Conservation (phyloP, 2,329 filamentous ascomycete species). For the Acrodontium crateriforme region DNA sequence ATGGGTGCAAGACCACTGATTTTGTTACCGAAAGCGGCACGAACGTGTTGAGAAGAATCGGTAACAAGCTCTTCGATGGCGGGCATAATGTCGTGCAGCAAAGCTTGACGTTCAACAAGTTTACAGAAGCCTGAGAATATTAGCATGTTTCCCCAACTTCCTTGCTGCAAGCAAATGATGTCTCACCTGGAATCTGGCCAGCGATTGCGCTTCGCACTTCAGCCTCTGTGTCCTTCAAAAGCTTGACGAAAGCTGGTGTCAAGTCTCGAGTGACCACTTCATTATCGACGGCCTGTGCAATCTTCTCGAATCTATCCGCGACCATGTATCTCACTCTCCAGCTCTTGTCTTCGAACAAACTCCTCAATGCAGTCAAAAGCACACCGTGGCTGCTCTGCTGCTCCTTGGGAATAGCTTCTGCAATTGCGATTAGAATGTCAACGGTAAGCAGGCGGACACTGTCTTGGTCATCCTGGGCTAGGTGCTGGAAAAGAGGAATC, state of each 20-base stretch:
- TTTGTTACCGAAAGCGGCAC: slow-evolving; percentile 86
- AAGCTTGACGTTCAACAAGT: slow-evolving; percentile 71
- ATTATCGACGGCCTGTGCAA: slow-evolving; percentile 95
- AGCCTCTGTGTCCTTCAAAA: slow-evolving; percentile 94
- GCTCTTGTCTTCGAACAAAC: slow-evolving; percentile 96
- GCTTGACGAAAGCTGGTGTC: slow-evolving; percentile 91
- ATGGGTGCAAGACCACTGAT: slow-evolving; percentile 95
- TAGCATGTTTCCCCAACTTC: slow-evolving; percentile 8
- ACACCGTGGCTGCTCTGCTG: slow-evolving; percentile 95
- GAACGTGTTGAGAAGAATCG: slow-evolving; percentile 91
- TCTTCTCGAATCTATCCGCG: slow-evolving; percentile 97
- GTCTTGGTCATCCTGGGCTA: slow-evolving; percentile 93
- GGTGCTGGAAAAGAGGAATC: slow-evolving; percentile 96
- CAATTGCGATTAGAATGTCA: slow-evolving; percentile 89
- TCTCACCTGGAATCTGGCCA: slow-evolving; percentile 75
- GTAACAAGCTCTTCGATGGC: slow-evolving; percentile 92
- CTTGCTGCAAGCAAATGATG: not conserved
- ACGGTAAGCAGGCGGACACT: slow-evolving; percentile 92
- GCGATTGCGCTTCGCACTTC: slow-evolving; percentile 95
- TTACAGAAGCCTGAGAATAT: slow-evolving; percentile 63
- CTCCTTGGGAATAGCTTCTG: slow-evolving; percentile 94
- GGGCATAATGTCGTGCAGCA: slow-evolving; percentile 93
- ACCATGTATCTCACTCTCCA: slow-evolving; percentile 99
- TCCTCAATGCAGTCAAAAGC: slow-evolving; percentile 76
- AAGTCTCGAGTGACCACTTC: slow-evolving; percentile 89